Evolutionary conservation across 306 rosid genomes (phyloP).

Genomic region (Carpinus fangiana): DNA sequence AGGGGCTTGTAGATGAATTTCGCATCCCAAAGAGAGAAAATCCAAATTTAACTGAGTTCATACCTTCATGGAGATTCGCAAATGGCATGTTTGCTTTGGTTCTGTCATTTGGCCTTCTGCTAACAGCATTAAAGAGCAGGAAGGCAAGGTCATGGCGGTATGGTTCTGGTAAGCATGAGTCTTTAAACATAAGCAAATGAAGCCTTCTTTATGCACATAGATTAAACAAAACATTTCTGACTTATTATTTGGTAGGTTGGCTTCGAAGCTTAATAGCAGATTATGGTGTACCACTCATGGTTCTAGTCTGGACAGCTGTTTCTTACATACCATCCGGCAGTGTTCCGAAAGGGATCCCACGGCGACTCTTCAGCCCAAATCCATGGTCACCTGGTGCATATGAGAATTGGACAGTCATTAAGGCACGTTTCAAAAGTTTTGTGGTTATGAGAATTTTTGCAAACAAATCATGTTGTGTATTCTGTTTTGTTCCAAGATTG

Average conservation of each 20-base stretch:
- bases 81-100: conserved; percentile 99
- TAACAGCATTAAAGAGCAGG: conserved; percentile 81
- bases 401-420: conserved; percentile 89
- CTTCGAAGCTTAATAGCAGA: conserved; percentile 86
- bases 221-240: background rate
- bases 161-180: conserved; percentile 63
- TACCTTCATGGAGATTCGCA: conserved; percentile 92
- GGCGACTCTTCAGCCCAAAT: conserved; percentile 95
- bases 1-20: conserved; percentile 95
- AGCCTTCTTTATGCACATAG: background rate
- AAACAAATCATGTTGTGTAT: too few species aligned
- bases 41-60: conserved; percentile 40
- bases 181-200: conserved; percentile 3
- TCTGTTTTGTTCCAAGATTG: background rate
- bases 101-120: conserved; percentile 94
- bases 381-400: conserved; percentile 99
- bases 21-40: conserved; percentile 67
- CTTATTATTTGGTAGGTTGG: conserved; percentile 55
- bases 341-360: conserved; percentile 85
- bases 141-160: conserved; percentile 99
- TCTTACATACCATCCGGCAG: conserved; percentile 76
- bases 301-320: conserved; percentile 85
- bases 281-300: conserved; percentile 98
- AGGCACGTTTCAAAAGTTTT: conserved; percentile 50
- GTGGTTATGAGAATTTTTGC: background rate